Conservation (phyloP, 257 asterid species). For the Penstemon newberryi region DNA sequence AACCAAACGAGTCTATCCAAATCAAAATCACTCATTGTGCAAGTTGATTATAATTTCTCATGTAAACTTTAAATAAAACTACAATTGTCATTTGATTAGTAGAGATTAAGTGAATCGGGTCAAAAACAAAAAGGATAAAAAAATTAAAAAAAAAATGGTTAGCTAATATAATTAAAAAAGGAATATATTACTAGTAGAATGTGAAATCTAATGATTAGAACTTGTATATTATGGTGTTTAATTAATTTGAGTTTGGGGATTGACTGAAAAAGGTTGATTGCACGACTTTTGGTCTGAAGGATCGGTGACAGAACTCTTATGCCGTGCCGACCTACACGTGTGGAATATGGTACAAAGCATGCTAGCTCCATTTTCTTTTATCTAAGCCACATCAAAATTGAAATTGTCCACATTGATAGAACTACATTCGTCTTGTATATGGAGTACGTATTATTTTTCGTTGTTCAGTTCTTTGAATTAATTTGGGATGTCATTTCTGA, state of each 20-base stretch:
- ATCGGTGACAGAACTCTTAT: slow-evolving; percentile 37
- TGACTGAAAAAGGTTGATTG: slow-evolving; percentile 26
- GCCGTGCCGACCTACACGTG: slow-evolving; percentile 43
- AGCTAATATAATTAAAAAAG: neutral
- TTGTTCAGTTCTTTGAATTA: too few species aligned
- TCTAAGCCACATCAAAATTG: neutral
- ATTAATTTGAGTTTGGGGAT: neutral
- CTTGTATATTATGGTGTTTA: neutral
- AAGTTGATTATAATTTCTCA: too few species aligned
- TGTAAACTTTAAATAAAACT: too few species aligned
- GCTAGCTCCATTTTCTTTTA: neutral
- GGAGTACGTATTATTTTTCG: too few species aligned
- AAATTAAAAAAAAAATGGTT: neutral
- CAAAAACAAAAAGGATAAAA: too few species aligned
- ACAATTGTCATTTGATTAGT: too few species aligned
- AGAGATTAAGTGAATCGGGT: too few species aligned
- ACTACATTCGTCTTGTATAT: too few species aligned
- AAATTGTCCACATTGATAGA: too few species aligned
- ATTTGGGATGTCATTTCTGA: too few species aligned
- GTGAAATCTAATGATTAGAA: neutral
- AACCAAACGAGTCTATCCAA: too few species aligned
- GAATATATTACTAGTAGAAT: neutral
- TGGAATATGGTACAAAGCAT: slow-evolving; percentile 1
- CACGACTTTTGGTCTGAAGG: slow-evolving; percentile 44
- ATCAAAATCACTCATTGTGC: too few species aligned